phyloP scores from a whole-genome alignment of 1,139 yeast species.

The Zhuliangozyma blackwelliae region DNA sequence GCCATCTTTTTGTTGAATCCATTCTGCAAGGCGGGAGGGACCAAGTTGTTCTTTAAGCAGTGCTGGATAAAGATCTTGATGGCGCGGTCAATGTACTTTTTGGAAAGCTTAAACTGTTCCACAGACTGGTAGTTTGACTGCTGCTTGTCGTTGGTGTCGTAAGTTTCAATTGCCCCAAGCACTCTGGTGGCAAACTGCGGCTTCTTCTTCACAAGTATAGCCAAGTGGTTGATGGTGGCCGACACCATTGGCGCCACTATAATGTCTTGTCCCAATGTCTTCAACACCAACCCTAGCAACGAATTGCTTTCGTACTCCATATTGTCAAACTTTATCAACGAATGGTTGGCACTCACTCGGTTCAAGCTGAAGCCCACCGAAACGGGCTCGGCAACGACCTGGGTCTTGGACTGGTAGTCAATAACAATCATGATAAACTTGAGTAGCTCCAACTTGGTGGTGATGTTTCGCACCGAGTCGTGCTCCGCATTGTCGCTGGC shows the following conservation, averaged over 20 bases:
- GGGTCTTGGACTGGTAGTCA: constrained; percentile 61
- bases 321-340: constrained; percentile 51
- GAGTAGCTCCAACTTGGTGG: constrained; percentile 60
- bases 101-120: constrained; percentile 39
- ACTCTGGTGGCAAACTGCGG: constrained; percentile 49
- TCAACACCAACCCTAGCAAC: constrained; percentile 61
- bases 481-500: constrained; percentile 47
- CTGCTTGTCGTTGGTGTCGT: constrained; percentile 33
- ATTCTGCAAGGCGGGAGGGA: constrained; percentile 23
- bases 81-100: constrained; percentile 40
- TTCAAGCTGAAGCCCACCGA: constrained; percentile 50
- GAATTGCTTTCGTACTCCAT: constrained; percentile 73
- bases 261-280: constrained; percentile 51
- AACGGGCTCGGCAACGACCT: constrained; percentile 12
- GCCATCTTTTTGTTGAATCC: constrained; percentile 26
- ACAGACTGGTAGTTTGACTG: constrained; percentile 45
- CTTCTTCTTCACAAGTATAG: constrained; percentile 53
- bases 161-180: constrained; percentile 34
- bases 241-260: constrained; percentile 53
- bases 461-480: constrained; percentile 47
- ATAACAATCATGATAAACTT: constrained; percentile 72
- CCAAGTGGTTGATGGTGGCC: constrained; percentile 50
- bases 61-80: constrained; percentile 34
- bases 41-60: constrained; percentile 30
- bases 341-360: constrained; percentile 60